Evolutionary conservation across 768 basidiomycete species (phyloP), one percentile per base, ranked within the genome.

Genomic region (Royoungia palumana): DNA sequence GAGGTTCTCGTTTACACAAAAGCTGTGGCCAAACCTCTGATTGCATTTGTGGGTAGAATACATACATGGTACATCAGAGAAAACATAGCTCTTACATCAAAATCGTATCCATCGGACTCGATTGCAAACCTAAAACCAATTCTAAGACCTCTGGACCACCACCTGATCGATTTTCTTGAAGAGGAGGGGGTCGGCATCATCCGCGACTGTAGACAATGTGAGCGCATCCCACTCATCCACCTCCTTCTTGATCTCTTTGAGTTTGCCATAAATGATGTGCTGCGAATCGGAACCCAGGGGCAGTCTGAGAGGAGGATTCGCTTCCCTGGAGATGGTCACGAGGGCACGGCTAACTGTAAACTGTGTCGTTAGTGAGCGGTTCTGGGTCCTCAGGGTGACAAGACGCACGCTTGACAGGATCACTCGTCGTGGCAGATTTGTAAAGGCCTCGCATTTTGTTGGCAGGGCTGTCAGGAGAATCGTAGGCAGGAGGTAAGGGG

Each of bases 251-350:
- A 61, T 44, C 16, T 62, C 47, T 2, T 24, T 10, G 10, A 62
- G 45, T 46, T 62, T 63, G 16, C 40, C 49, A 13, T 39, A 46
- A 2, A 62, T 37, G 22, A 57, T 0, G 34, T 41, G 51, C 35
- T 61, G 60, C 19, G 60, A 16, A n/a, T 61, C 60, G 1, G 38
- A 16, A 6, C 60, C 60, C 32, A 62, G 17, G 7, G 60, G 60
- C 12, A 62, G 30, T 37, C 54, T 62, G 20, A 57, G 25, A 37
- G 60, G 60, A 7, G 60, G 57, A 16, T 62, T 50, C 32, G 43
- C 40, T 44, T 47, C 57, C 28, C 44, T 40, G 19, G 61, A 63
- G 36, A 63, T 39, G 14, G 27, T 20, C 12, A 62, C 44, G 25
- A 62, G 47, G 2, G 52, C 55, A 1, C 44, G 52, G 28, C 51